Evolutionary conservation across 768 basidiomycete genomes (phyloP).

Genomic region (Lentinula lateritia): DNA sequence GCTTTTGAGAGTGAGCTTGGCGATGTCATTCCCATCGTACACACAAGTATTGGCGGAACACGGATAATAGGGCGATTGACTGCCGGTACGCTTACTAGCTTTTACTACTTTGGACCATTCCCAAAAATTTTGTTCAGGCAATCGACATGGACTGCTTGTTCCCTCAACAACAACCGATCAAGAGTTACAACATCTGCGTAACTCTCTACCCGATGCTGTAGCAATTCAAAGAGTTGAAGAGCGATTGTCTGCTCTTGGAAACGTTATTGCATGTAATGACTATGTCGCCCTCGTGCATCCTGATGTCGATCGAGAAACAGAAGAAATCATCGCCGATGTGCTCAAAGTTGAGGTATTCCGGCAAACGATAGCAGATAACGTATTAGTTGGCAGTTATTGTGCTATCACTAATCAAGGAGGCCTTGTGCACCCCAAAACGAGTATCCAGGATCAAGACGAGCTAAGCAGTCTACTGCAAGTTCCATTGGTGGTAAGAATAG

Average conservation of each 20-base stretch:
- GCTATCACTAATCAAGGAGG: conserved; percentile 96
- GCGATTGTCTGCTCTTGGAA: conserved; percentile 93
- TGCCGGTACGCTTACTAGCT: conserved; percentile 53
- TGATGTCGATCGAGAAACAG: conserved; percentile 96
- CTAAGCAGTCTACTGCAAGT: conserved; percentile 90
- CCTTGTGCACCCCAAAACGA: conserved; percentile 95
- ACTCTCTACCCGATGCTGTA: conserved; percentile 89
- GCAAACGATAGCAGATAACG: conserved; percentile 95
- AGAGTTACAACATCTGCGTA: conserved; percentile 95
- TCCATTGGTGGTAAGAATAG: conserved; percentile 78
- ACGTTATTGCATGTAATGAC: conserved; percentile 98
- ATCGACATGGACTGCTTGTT: conserved; percentile 95
- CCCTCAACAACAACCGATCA: conserved; percentile 96
- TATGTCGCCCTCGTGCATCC: conserved; percentile 99
- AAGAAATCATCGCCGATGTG: conserved; percentile 99
- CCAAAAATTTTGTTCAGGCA: conserved; percentile 44
- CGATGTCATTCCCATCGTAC: conserved; percentile 93
- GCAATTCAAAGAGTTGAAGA: conserved; percentile 96
- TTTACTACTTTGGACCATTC: neutral
- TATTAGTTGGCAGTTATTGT: conserved; percentile 94
- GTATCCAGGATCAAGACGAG: conserved; percentile 96
- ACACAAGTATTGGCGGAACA: conserved; percentile 92
- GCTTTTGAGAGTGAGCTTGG: conserved; percentile 93
- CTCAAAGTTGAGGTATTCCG: conserved; percentile 99
- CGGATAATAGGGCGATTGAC: conserved; percentile 91